Base-by-base conservation (phyloP, 805 yeast species). In the Kodamaea hsintzibuensis region DNA sequence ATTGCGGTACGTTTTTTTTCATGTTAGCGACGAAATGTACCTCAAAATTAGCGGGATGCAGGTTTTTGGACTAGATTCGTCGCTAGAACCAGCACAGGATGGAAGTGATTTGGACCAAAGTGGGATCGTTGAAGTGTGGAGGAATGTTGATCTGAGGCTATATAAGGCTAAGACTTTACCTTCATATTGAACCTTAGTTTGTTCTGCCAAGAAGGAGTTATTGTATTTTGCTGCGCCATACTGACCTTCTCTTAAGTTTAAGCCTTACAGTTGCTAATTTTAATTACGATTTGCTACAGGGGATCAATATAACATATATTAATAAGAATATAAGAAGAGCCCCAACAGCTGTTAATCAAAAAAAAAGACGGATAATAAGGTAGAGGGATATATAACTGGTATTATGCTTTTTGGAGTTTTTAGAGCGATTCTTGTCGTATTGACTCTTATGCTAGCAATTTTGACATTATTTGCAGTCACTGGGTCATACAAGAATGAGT, bases 401-500 rank as follows among this genome's bases (percentile, higher is more conserved):
- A 38, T 18, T 3, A 55, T 51, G 54, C 66, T 70, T 67, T 69
- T 71, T 46, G 70, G 65, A 54, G 50, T 72, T 39, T 72, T 74
- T 55, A 61, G 80, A 47, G 53, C 68, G 17, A 44, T 71, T 10
- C 63, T 74, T 47, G 59, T 74, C 8, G 51, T 74, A 22, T 61
- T 73, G 38, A 66, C 79, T 17, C 42, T 72, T 7, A 74, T 70
- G 7, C 59, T 67, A 7, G 58, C 68, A 0, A 50, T 74, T 17
- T 62, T 76, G 13, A 60, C 74, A 13, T 59, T 64, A 2, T 74
- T 74, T 64, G 76, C 77, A 1, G 42, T 76, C 14, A 64, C 70
- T 7, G 78, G 79, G 2, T 73, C 79, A 2, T 74, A 72, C 60
- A 65, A 65, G 38, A 70, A 71, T 49, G 65, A 66, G 22, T 14